phyloP scores from a whole-genome alignment of 2,329 filamentous ascomycete genomes.

The Lithohypha guttulata region DNA sequence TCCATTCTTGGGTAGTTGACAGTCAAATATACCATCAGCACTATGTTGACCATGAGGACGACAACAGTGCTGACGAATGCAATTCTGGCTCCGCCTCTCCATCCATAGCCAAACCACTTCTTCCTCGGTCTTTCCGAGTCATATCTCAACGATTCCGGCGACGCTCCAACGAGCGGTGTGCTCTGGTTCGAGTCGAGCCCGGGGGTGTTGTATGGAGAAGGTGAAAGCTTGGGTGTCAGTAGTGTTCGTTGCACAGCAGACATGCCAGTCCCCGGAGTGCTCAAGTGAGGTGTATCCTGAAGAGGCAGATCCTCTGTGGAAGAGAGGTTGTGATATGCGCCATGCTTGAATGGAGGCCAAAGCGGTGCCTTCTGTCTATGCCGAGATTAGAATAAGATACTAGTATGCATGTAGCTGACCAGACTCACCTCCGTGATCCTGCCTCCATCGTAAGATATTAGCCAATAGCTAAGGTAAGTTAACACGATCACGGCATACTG shows the following conservation, averaged over 20 bases:
- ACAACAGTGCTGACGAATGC: slow-evolving; percentile 13
- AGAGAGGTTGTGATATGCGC: slow-evolving; percentile 15
- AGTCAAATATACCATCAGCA: slow-evolving; percentile 15
- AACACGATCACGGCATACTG: too few species aligned
- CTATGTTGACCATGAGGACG: slow-evolving; percentile 17
- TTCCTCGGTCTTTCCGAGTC: slow-evolving; percentile 7
- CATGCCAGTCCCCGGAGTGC: slow-evolving; percentile 10
- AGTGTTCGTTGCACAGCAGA: slow-evolving; percentile 11
- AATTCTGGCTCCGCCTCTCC: slow-evolving; percentile 17
- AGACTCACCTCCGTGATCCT: slow-evolving; percentile 2
- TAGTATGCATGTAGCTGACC: background rate
- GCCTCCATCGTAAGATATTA: background rate
- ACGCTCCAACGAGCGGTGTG: slow-evolving; percentile 6
- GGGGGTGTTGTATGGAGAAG: slow-evolving; percentile 16
- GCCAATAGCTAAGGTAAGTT: too few species aligned
- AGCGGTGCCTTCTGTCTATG: slow-evolving; percentile 7
- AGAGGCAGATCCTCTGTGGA: slow-evolving; percentile 17
- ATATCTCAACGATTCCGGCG: background rate
- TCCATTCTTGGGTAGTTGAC: slow-evolving; percentile 8
- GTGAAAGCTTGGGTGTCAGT: slow-evolving; percentile 16
- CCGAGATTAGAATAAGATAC: background rate
- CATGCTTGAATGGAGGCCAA: slow-evolving; percentile 1
- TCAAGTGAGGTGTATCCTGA: slow-evolving; percentile 12
- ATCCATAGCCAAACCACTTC: slow-evolving; percentile 14
- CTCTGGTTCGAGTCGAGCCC: slow-evolving; percentile 10